Evolutionary conservation across 202 grass and related monocot species (phyloP).

Genomic region (Setaria italica): DNA sequence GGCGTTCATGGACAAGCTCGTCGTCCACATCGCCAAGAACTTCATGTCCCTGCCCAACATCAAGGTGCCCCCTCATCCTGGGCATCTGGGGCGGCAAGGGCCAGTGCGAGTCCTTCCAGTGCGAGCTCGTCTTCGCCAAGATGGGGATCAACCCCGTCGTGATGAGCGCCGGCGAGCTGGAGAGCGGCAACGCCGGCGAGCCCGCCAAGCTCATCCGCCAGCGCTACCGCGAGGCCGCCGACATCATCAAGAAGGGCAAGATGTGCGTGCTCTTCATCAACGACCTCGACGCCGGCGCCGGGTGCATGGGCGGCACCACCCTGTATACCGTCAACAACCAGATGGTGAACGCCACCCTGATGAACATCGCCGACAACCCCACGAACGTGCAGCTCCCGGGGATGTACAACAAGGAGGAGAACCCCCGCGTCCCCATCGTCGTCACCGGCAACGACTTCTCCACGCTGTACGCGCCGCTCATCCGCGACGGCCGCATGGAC

Average conservation of each 20-base stretch:
- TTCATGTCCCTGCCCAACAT: conserved; percentile 97
- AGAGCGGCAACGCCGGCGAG: conserved; percentile 95
- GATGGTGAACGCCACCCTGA: conserved; percentile 98
- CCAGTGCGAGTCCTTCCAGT: conserved; percentile 97
- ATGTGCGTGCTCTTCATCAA: conserved; percentile 98
- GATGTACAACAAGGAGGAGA: conserved; percentile 96
- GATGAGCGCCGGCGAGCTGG: conserved; percentile 97
- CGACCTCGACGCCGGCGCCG: conserved; percentile 86
- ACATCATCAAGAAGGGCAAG: conserved; percentile 91
- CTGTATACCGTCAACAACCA: conserved; percentile 98
- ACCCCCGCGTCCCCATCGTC: conserved; percentile 84
- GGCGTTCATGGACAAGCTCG: conserved; percentile 95
- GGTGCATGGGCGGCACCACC: conserved; percentile 85
- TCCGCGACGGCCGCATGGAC: conserved; percentile 95
- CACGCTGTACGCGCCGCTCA: conserved; percentile 85
- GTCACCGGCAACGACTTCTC: conserved; percentile 98
- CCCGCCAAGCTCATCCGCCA: conserved; percentile 92
- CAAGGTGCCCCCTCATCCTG: conserved; percentile 96
- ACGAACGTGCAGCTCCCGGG: conserved; percentile 94
- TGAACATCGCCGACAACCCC: conserved; percentile 97
- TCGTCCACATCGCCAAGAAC: conserved; percentile 94
- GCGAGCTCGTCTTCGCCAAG: conserved; percentile 95
- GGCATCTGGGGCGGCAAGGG: conserved; percentile 98
- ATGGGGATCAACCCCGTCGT: conserved; percentile 96
- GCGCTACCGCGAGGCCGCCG: conserved; percentile 88